Conservation (phyloP, 225 moss, liverwort and hornwort species). For the Antitrichia curtipendula region DNA sequence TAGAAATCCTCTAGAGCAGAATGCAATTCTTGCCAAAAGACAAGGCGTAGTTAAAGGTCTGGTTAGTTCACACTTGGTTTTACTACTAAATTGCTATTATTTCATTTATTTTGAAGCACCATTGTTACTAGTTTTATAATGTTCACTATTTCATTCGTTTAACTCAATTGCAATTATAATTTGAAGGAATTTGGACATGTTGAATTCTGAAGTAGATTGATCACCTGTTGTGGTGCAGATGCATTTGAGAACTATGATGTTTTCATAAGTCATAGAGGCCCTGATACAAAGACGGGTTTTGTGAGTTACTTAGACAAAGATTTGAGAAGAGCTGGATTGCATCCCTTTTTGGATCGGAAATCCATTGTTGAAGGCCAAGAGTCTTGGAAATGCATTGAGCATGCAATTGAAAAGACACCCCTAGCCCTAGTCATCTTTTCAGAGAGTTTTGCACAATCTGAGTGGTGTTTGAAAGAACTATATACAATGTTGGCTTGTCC, state of each 20-base stretch:
- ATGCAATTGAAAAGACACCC: not conserved
- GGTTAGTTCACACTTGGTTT: too few species aligned
- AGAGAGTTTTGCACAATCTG: rapidly evolving
- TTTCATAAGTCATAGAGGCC: not conserved
- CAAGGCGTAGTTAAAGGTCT: too few species aligned
- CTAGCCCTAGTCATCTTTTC: not conserved
- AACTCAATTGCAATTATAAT: too few species aligned
- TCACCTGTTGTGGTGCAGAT: not conserved
- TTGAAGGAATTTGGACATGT: too few species aligned
- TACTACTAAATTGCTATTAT: too few species aligned
- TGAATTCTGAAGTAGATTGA: not conserved
- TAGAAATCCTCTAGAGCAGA: rapidly evolving
- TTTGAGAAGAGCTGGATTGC: not conserved
- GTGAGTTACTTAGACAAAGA: not conserved
- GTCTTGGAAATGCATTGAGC: not conserved
- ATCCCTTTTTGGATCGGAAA: not conserved
- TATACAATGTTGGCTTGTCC: not conserved
- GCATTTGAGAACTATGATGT: not conserved
- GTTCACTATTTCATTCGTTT: too few species aligned
- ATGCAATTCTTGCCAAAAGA: too few species aligned
- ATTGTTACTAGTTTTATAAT: too few species aligned
- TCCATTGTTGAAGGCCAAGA: not conserved
- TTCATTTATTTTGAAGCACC: too few species aligned
- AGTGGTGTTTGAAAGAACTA: not conserved
- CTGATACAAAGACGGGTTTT: not conserved